Conservation (phyloP, 371 early-diverging fungal genomes). For the Mucor racemosus region DNA sequence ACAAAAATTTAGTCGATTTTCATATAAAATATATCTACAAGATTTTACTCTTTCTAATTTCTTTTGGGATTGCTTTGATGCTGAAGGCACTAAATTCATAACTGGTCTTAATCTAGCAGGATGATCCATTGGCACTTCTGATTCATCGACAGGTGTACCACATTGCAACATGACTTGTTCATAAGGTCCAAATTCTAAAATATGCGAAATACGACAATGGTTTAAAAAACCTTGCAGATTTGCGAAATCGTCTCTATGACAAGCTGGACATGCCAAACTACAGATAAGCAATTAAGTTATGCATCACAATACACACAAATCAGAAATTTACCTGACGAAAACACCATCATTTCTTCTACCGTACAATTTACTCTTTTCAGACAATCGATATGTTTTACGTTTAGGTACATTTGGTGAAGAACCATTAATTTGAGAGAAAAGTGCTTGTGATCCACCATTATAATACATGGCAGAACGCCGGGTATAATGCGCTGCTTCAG, state of each 20-base stretch:
- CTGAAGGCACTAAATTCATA: constrained; percentile 20
- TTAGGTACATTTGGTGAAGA: constrained; percentile 4
- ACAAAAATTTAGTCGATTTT: neutral
- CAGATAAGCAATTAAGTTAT: neutral
- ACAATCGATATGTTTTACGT: constrained; percentile 21
- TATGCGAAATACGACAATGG: constrained; percentile 78
- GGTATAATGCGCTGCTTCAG: constrained; percentile 45
- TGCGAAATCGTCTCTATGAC: constrained; percentile 68
- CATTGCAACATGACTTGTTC: constrained; percentile 73
- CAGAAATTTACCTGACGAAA: constrained; percentile 55
- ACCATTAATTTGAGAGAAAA: constrained; percentile 12
- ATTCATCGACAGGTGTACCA: constrained; percentile 69
- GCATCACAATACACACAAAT: neutral
- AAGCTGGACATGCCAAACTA: constrained; percentile 62
- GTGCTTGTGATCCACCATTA: constrained; percentile 23
- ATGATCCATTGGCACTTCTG: constrained; percentile 65
- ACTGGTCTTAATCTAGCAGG: constrained; percentile 54
- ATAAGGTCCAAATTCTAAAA: constrained; percentile 68
- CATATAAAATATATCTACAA: neutral
- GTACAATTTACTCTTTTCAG: constrained; percentile 35
- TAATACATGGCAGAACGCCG: constrained; percentile 45
- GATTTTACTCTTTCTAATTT: constrained; percentile 37
- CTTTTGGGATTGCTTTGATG: constrained; percentile 23
- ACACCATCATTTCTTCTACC: constrained; percentile 66
- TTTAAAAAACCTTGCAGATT: constrained; percentile 82